phyloP scores from a whole-genome alignment of 306 rosid species.

The Inga laurina region DNA sequence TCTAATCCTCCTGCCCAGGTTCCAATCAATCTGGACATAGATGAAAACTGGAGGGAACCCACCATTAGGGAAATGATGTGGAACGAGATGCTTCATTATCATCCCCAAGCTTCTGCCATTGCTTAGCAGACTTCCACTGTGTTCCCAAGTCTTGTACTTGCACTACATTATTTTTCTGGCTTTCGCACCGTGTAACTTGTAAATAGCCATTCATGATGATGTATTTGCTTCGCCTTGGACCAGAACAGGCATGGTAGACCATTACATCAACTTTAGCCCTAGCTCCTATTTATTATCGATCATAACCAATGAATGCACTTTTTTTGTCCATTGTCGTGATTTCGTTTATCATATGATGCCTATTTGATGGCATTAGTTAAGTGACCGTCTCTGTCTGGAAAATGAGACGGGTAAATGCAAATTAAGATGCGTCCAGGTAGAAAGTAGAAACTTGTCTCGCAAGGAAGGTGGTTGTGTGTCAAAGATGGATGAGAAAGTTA shows the following conservation, averaged over 20 bases:
- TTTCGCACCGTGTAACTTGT: slow-evolving; percentile 45
- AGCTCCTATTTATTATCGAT: background rate
- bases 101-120: slow-evolving; percentile 56
- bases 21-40: slow-evolving; percentile 68
- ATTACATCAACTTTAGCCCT: too few relatives aligned
- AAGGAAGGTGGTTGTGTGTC: background rate
- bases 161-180: slow-evolving; percentile 20
- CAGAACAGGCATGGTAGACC: background rate
- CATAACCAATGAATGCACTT: too few relatives aligned
- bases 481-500: background rate
- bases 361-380: background rate
- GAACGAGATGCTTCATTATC: slow-evolving; percentile 80
- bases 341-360: background rate
- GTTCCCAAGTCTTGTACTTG: slow-evolving; percentile 10
- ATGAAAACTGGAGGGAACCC: slow-evolving; percentile 54
- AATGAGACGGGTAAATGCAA: too few relatives aligned
- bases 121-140: slow-evolving; percentile 12
- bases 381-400: background rate
- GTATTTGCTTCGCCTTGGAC: slow-evolving; percentile 10
- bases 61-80: slow-evolving; percentile 84
- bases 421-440: background rate
- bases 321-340: background rate
- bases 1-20: slow-evolving; percentile 56
- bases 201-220: slow-evolving; percentile 41
- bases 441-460: background rate